Evolutionary conservation across 2,329 filamentous ascomycete species (phyloP), one percentile per base, ranked within the genome.

Genomic region (Ceratocystis diversiconidia): DNA sequence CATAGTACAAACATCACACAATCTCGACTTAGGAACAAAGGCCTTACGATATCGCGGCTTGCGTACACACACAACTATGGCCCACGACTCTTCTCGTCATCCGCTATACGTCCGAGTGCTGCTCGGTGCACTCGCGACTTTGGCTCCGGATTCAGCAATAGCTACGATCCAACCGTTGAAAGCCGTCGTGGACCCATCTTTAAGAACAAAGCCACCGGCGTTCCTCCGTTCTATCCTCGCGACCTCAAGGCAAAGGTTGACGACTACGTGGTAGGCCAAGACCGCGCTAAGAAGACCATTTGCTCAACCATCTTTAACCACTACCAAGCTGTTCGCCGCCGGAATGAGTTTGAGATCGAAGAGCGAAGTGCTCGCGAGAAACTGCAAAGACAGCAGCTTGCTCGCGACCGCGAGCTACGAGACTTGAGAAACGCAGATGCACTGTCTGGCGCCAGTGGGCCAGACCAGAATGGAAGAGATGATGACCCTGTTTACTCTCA

Each of bases 251-350:
- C 90, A 72, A 88, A 94, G 71, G 85, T 97, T 41, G 94, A 99
- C 73, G 89, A 94, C 73, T 99, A 95, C 73, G 92, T 99, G 1
- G 92, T 99, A 3, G 94, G 92, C 50, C 94, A 99, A 75, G 90
- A 96, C 70, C 85, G 90, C 67, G 91, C 94, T 17, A 94, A 99
- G 80, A 95, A 95, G 75, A 89, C 92, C 15, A 85, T 97, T 69
- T 94, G 90, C 69, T 87, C 92, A 2, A 91, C 92, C 5, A 89
- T 99, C 32, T 96, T 95, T 78, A 96, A 97, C 73, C 94, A 99
- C 74, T 96, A 97, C 73, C 90, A 96, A 75, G 85, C 89, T 60
- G 83, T 96, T 67, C 86, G 92, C 28, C 82, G 90, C 71, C 80
- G 90, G 61, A 84, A 87, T 67, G 84, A 94, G 69, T 85, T 92